phyloP scores from a whole-genome alignment of 768 basidiomycete species.

The Tulasnella sp. region DNA sequence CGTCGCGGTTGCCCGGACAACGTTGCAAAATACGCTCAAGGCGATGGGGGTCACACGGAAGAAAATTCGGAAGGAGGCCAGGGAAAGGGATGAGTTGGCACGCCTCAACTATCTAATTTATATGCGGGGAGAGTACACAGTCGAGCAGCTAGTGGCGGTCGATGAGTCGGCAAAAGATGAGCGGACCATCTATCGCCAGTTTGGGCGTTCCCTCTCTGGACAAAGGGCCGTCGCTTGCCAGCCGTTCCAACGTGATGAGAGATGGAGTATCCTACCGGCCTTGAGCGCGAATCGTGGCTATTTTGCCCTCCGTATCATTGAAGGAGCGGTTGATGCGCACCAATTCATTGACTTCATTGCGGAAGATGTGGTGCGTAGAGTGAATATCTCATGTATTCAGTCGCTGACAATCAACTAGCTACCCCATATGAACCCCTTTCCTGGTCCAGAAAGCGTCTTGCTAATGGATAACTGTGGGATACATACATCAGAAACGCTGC shows the following conservation, averaged over 20 bases:
- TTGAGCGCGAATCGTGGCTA: conserved; percentile 38
- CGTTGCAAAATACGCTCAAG: background rate
- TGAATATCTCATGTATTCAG: background rate
- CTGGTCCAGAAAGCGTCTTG: conserved; percentile 33
- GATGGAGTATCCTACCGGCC: conserved; percentile 39
- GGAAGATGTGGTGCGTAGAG: conserved; percentile 37
- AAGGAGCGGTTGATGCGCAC: conserved; percentile 37
- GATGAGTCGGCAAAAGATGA: background rate
- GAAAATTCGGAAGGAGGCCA: conserved; percentile 24
- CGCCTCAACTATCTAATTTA: conserved; percentile 1
- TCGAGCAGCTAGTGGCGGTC: background rate
- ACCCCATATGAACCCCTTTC: conserved; percentile 36
- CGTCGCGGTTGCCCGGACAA: background rate
- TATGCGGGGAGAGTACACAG: conserved; percentile 18
- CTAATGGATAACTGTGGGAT: conserved; percentile 38
- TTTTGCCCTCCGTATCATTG: conserved; percentile 35
- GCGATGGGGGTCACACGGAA: conserved; percentile 27
- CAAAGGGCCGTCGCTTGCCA: conserved; percentile 30
- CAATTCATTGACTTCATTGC: conserved; percentile 41
- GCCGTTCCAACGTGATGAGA: conserved; percentile 34
- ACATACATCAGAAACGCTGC: conserved; percentile 34
- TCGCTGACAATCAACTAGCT: conserved; percentile 30
- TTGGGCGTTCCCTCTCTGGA: conserved; percentile 34
- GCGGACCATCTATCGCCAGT: conserved; percentile 31
- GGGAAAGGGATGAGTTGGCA: conserved; percentile 27